These are phyloP conservation scores for Schwanniomyces vanrijiae DNA, from an alignment of 805 yeast species.

Conservation along the genomic window DNA sequence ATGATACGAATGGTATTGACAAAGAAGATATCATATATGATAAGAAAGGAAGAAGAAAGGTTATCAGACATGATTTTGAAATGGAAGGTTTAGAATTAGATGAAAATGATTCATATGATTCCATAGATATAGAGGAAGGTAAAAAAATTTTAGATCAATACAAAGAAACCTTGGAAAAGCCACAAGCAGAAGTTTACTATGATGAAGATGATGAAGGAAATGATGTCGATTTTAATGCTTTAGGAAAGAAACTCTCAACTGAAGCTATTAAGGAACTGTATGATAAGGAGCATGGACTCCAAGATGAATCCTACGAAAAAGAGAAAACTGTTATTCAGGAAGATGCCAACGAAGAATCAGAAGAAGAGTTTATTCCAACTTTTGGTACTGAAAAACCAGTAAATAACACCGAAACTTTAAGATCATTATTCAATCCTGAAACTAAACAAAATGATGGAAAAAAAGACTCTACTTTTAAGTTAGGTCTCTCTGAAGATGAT, in stretches of 20 bases:
- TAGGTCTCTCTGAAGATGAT: slow-evolving; percentile 43
- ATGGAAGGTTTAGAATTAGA: slow-evolving; percentile 23
- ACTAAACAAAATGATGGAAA: slow-evolving; percentile 2
- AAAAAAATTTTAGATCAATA: slow-evolving; percentile 21
- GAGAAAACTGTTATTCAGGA: neutral
- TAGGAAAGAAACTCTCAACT: slow-evolving; percentile 23
- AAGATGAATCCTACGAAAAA: slow-evolving; percentile 3
- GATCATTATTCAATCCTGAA: slow-evolving; percentile 56
- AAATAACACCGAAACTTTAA: slow-evolving; percentile 50
- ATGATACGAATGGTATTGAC: slow-evolving; percentile 29
- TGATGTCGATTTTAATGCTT: slow-evolving; percentile 33
- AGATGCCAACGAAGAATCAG: slow-evolving; percentile 14
- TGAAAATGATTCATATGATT: slow-evolving; percentile 23
- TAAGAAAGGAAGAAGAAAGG: slow-evolving; percentile 35
- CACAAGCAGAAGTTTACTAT: slow-evolving; percentile 30
- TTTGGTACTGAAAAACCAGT: slow-evolving; percentile 41
- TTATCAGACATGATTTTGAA: slow-evolving; percentile 34
- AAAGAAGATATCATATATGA: slow-evolving; percentile 37
- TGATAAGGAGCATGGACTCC: slow-evolving; percentile 22
- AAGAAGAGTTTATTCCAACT: slow-evolving; percentile 55
- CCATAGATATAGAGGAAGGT: slow-evolving; percentile 17
- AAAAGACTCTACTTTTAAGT: slow-evolving; percentile 29
- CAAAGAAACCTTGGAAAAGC: slow-evolving; percentile 19
- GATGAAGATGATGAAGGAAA: slow-evolving; percentile 43
- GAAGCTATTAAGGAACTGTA: slow-evolving; percentile 27